Evolutionary conservation across 805 yeast genomes (phyloP).

Genomic region (Ogataea neopini): DNA sequence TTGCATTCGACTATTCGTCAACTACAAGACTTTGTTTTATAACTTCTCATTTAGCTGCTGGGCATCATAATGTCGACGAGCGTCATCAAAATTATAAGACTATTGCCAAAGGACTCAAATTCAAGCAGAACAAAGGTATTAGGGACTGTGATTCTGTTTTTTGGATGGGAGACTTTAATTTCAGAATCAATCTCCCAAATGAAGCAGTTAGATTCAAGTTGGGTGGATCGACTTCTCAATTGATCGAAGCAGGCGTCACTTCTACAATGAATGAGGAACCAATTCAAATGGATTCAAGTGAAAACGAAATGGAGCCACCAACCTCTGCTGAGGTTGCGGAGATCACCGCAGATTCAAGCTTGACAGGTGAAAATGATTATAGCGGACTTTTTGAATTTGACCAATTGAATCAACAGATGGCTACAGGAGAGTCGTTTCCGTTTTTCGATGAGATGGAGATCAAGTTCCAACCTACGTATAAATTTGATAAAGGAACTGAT

Average conservation of each 20-base stretch:
- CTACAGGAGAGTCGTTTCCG: constrained; percentile 74
- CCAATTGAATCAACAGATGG: constrained; percentile 78
- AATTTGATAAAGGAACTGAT: constrained; percentile 84
- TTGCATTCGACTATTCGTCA: constrained; percentile 52
- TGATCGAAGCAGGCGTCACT: background rate
- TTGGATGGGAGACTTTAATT: constrained; percentile 95
- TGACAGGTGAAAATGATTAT: constrained; percentile 26
- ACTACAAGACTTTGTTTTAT: constrained; percentile 72
- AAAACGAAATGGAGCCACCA: background rate
- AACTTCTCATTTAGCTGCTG: constrained; percentile 92
- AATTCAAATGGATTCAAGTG: background rate
- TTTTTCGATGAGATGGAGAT: constrained; percentile 81
- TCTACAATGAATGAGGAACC: background rate
- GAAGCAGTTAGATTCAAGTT: constrained; percentile 59
- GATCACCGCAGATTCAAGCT: constrained; percentile 7
- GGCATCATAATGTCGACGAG: constrained; percentile 75
- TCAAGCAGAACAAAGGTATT: constrained; percentile 57
- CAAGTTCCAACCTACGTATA: constrained; percentile 87
- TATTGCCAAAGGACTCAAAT: constrained; percentile 66
- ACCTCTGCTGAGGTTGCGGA: background rate
- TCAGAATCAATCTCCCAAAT: constrained; percentile 70
- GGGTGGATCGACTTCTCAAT: background rate
- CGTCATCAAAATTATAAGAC: constrained; percentile 85
- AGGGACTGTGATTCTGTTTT: constrained; percentile 80
- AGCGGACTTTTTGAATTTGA: constrained; percentile 61